Evolutionary conservation across 1,139 yeast genomes (phyloP).

Genomic region (Casaregolazyma lundiana): DNA sequence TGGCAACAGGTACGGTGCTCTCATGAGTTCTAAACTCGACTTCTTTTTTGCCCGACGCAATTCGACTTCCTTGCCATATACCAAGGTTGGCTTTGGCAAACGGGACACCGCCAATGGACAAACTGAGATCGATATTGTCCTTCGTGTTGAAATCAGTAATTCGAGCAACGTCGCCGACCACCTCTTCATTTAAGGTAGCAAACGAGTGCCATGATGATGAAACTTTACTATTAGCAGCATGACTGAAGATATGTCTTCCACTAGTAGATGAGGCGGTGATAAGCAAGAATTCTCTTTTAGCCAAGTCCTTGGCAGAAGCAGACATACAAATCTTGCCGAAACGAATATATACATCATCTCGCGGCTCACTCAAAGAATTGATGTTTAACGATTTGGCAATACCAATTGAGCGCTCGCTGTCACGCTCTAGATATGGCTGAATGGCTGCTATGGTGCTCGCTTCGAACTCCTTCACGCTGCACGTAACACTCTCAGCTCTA

Average conservation of each 20-base stretch:
- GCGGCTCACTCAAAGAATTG: constrained; percentile 25
- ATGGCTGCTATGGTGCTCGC: constrained; percentile 45
- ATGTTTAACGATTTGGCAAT: constrained; percentile 27
- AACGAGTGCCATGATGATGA: constrained; percentile 64
- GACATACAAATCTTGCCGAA: constrained; percentile 26
- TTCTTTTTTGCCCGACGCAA: constrained; percentile 25
- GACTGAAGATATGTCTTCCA: constrained; percentile 37
- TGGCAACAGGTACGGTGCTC: constrained; percentile 21
- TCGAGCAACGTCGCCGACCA: constrained; percentile 64
- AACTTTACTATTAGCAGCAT: constrained; percentile 62
- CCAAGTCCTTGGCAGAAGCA: constrained; percentile 10
- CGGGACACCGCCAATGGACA: constrained; percentile 59
- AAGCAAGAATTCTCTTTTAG: constrained; percentile 22
- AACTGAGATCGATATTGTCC: constrained; percentile 55
- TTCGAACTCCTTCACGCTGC: constrained; percentile 70
- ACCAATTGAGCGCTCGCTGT: constrained; percentile 28
- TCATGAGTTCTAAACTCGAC: constrained; percentile 24
- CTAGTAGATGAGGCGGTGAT: constrained; percentile 25
- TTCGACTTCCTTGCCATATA: constrained; percentile 29
- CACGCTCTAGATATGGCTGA: constrained; percentile 39
- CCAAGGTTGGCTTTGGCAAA: constrained; percentile 49
- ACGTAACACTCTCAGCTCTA: constrained; percentile 66
- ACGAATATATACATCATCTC: constrained; percentile 29
- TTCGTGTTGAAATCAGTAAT: constrained; percentile 45
- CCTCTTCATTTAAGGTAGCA: constrained; percentile 72